Evolutionary conservation across 352 stramenopile genomes (phyloP).

Genomic region (Phytopythium kandeliae): DNA sequence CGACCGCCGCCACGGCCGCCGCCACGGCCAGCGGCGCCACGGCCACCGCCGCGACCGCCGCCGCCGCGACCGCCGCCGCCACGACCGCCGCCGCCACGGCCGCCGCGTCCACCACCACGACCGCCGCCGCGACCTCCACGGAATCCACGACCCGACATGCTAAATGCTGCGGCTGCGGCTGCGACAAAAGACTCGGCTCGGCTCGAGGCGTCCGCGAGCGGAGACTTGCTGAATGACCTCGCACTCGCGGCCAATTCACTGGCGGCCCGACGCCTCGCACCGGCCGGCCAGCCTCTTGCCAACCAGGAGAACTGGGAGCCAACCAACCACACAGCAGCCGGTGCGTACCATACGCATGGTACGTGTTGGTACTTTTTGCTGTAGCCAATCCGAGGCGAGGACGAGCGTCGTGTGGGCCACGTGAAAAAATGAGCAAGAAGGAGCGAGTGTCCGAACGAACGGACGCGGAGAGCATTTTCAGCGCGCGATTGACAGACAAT

Average conservation of each 20-base stretch:
- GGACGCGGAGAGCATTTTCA: no score
- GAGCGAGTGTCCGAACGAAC: no score
- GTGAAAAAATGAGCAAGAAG: no score
- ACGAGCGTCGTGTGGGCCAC: neutral
- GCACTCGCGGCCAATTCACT: neutral
- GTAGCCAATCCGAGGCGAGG: neutral
- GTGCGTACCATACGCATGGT: neutral
- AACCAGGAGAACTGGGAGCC: conserved; percentile 3
- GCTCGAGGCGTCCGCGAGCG: conserved; percentile 4
- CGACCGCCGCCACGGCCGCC: conserved; percentile 31
- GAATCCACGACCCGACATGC: conserved; percentile 57
- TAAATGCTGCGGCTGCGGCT: neutral
- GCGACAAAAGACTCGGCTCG: conserved; percentile 8
- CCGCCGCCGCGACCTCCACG: conserved; percentile 57
- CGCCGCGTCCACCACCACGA: conserved; percentile 41
- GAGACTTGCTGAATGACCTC: conserved; percentile 6
- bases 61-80: conserved; percentile 38
- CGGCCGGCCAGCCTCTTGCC: conserved; percentile 4
- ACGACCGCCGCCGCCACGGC: conserved; percentile 36
- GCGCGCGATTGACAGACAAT: no score
- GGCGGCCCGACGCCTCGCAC: conserved; percentile 1
- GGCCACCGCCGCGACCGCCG: conserved; percentile 33
- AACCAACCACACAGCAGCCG: conserved; percentile 6
- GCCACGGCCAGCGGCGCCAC: conserved; percentile 32
- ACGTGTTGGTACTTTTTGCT: neutral